Evolutionary conservation across 257 asterid genomes (phyloP).

Genomic region (Hygrophila difformis): DNA sequence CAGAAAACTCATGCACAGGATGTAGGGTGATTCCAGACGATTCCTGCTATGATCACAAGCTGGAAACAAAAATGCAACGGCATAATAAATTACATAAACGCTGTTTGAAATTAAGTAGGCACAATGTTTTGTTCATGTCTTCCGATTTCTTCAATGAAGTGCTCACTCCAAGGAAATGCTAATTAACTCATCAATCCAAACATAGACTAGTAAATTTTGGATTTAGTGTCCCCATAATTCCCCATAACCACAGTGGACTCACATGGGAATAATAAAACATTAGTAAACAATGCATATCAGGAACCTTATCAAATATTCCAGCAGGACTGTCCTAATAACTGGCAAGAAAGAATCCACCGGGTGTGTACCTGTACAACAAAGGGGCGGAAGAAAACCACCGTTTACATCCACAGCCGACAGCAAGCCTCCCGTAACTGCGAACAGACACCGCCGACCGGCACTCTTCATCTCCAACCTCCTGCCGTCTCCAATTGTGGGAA

Average conservation of each 20-base stretch:
- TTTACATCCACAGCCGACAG: too few relatives aligned
- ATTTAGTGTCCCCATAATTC: too few relatives aligned
- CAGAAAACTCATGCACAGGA: constrained; percentile 90
- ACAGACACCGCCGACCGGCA: too few relatives aligned
- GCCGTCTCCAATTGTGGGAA: too few relatives aligned
- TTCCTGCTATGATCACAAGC: constrained; percentile 98
- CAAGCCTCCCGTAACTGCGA: too few relatives aligned
- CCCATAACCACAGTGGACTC: too few relatives aligned
- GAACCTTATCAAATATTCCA: constrained; percentile 88
- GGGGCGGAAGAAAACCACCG: too few relatives aligned
- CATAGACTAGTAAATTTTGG: too few relatives aligned
- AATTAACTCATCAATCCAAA: constrained; percentile 6
- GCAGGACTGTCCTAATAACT: constrained; percentile 45
- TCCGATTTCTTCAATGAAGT: constrained; percentile 7
- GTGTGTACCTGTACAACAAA: constrained; percentile 53
- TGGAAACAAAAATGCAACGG: constrained; percentile 27
- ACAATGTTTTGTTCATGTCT: constrained; percentile 2
- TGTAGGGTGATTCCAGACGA: constrained; percentile 96
- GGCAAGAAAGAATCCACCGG: constrained; percentile 97
- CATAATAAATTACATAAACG: constrained; percentile 16
- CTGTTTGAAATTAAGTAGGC: constrained; percentile 24
- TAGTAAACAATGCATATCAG: too few relatives aligned
- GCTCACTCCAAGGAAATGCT: constrained; percentile 3
- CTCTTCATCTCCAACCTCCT: too few relatives aligned
- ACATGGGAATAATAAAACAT: too few relatives aligned